Conservation (phyloP, 169 alveolate genomes). For the Eimeria brunetti region DNA sequence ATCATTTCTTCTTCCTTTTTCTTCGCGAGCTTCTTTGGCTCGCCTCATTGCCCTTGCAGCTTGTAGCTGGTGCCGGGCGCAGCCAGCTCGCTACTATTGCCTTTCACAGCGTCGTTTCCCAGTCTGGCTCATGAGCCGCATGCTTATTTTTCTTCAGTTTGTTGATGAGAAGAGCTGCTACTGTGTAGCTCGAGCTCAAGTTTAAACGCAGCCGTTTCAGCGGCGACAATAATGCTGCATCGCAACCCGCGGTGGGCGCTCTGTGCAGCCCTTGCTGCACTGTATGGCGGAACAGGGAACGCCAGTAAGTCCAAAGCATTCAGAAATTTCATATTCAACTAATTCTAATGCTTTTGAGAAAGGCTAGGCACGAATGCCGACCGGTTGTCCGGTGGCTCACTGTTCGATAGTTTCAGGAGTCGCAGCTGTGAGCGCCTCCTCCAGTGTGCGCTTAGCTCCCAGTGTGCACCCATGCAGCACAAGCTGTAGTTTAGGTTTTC, state of each 20-base stretch:
- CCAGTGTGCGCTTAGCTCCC: not conserved
- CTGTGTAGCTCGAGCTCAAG: slow-evolving; percentile 22
- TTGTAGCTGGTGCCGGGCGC: slow-evolving; percentile 40
- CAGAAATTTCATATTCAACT: not conserved
- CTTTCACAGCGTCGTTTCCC: slow-evolving; percentile 70
- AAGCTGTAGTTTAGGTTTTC: not conserved
- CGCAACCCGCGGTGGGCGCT: slow-evolving; percentile 71
- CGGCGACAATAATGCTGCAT: slow-evolving; percentile 71
- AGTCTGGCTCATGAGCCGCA: slow-evolving; percentile 36
- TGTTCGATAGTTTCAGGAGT: not conserved
- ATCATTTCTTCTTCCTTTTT: slow-evolving; percentile 21
- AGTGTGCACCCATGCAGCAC: not conserved
- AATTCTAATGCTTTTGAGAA: not conserved
- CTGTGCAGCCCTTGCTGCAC: slow-evolving; percentile 65
- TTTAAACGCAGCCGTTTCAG: slow-evolving; percentile 38
- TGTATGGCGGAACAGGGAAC: slow-evolving; percentile 19
- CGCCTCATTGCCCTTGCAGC: slow-evolving; percentile 2
- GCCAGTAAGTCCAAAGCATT: slow-evolving; percentile 24
- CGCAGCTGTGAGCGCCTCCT: not conserved
- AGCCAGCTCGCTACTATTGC: slow-evolving; percentile 61
- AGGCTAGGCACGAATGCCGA: not conserved
- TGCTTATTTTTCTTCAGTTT: slow-evolving; percentile 6
- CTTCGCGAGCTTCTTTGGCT: slow-evolving; percentile 26
- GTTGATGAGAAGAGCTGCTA: slow-evolving; percentile 47
- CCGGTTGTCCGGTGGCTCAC: not conserved